phyloP scores from a whole-genome alignment of 2,329 filamentous ascomycete species.

The Fusarium nisikadoi region DNA sequence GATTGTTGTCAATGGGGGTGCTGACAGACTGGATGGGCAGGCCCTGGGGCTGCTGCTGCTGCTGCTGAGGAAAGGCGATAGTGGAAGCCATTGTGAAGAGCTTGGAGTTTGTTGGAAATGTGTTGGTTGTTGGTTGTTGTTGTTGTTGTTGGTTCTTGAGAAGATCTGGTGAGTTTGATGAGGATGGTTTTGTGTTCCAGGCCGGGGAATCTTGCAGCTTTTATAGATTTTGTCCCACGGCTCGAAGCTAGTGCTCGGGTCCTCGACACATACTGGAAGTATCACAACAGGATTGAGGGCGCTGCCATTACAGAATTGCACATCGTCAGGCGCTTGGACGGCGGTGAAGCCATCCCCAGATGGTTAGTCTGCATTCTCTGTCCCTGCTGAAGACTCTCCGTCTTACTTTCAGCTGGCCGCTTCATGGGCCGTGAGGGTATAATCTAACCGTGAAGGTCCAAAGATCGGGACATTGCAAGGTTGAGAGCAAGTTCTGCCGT shows the following conservation, averaged over 20 bases:
- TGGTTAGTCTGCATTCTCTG: neutral
- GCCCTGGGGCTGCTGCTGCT: neutral
- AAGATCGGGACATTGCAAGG: neutral
- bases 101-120: neutral
- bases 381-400: neutral
- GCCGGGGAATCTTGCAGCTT: neutral
- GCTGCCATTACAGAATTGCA: no score
- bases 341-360: neutral
- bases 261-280: accelerated
- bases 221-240: neutral
- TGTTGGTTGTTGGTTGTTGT: neutral
- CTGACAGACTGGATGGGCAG: neutral
- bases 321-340: neutral
- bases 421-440: accelerated
- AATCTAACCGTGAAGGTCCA: neutral
- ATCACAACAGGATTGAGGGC: accelerated
- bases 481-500: neutral
- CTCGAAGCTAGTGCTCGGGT: neutral
- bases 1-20: neutral
- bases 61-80: neutral
- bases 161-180: neutral
- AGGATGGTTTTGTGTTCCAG: neutral
- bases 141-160: neutral
- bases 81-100: neutral
- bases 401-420: neutral